phyloP scores from a whole-genome alignment of 345 rosid genomes.

The Jatropha curcas region DNA sequence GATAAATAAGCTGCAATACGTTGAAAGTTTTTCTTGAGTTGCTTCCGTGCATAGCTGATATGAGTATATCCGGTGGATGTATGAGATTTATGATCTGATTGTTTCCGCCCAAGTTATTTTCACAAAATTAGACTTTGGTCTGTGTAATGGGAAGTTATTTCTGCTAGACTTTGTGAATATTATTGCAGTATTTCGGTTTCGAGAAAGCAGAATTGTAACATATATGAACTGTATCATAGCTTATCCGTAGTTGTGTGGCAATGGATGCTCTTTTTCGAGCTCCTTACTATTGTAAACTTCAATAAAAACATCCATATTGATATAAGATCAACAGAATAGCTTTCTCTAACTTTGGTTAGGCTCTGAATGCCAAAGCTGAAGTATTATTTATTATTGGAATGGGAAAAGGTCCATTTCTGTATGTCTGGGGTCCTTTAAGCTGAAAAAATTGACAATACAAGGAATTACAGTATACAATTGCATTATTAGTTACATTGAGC shows the following conservation, averaged over 20 bases:
- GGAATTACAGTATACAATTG: no score
- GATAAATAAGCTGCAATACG: conserved; percentile 16
- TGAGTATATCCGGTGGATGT: background rate
- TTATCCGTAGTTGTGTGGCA: background rate
- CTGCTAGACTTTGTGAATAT: no score
- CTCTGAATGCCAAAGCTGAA: no score
- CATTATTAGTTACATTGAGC: no score
- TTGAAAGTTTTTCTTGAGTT: background rate
- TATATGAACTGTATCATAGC: conserved; percentile 1
- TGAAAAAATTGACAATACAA: no score
- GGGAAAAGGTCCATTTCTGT: no score
- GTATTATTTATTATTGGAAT: no score
- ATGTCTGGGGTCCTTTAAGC: no score
- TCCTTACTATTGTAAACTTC: background rate
- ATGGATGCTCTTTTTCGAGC: background rate
- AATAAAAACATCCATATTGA: background rate
- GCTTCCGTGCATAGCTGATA: conserved; percentile 3
- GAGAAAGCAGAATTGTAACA: background rate
- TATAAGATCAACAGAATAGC: background rate
- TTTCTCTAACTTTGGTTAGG: no score
- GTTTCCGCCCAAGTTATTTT: background rate
- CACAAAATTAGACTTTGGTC: background rate
- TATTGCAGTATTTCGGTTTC: background rate
- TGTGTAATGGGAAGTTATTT: background rate
- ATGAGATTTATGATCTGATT: background rate